Conservation (phyloP, 129 eudicot species). For the Escallonia rubra region DNA sequence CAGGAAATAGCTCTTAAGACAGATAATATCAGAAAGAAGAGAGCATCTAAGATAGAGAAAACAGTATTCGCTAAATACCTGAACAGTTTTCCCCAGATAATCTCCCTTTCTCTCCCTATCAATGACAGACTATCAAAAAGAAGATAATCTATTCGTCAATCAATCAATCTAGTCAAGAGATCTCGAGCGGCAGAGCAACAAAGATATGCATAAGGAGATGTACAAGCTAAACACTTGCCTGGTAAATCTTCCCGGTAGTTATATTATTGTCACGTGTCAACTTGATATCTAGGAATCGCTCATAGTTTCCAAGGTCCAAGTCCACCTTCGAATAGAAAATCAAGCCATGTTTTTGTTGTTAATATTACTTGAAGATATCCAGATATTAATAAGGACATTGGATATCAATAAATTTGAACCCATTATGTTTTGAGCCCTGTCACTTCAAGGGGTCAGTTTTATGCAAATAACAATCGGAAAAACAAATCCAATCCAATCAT, state of each 20-base stretch:
- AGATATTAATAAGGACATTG: not conserved
- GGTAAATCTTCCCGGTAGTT: conserved; percentile 93
- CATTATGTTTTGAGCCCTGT: not conserved
- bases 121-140: conserved; percentile 55
- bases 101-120: conserved; percentile 95
- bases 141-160: conserved; percentile 9
- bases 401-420: not conserved
- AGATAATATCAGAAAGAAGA: not conserved
- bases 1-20: not conserved
- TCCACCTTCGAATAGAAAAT: conserved; percentile 63
- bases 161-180: not conserved
- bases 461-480: not conserved
- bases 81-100: conserved; percentile 90
- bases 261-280: conserved; percentile 87
- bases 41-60: not conserved
- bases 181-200: not conserved
- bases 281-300: conserved; percentile 79
- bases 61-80: conserved; percentile 20
- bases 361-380: not conserved
- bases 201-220: conserved; percentile 5
- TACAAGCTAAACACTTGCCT: conserved; percentile 33
- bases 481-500: not conserved
- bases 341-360: not conserved
- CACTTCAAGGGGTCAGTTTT: not conserved
- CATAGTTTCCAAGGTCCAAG: conserved; percentile 97